Base-by-base conservation (phyloP, 192 early-diverging fungal genomes). In the Haplosporangium gracile region DNA sequence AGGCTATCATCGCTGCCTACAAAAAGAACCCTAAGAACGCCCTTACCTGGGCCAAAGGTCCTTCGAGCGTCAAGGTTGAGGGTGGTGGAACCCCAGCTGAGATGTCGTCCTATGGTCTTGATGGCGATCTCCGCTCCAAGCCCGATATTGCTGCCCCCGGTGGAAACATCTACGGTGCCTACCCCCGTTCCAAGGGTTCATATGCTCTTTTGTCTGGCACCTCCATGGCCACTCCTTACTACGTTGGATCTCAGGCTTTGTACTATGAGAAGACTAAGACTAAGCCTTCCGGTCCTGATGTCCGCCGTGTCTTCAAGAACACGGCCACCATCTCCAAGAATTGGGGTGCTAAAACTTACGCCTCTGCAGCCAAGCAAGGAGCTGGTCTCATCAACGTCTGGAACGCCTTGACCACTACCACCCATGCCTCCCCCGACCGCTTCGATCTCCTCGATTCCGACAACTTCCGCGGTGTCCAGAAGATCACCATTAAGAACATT, bases 51-150 rank as follows among this genome's bases (percentile, higher is more conserved):
- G 65, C 42, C 72, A 57, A 73, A 18, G 18, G 26, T 5, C 45
- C 49, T 5, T 63, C n/a, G 40, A 80, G 49, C 49, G 68, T 79
- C 53, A 29, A 22, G 4, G 63, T 63, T 68, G 71, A 79, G 57
- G 77, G 74, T 45, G 89, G 88, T 45, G 93, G 93, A 63, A 92
- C 88, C 20, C 88, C 95, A 18, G 96, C 96, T 24, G 77, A 76
- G 69, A 96, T 95, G 78, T 94, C 95, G 16, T 95, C 94, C 43
- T 91, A 90, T 71, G 97, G 97, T 39, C 91, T 94, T 0, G 93
- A 91, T 71, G 90, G 89, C 29, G 92, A 96, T 69, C 87, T 97
- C 51, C 81, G 91, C n/a, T 73, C 93, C 38, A 92, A 92, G 63
- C 91, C 91, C 36, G 87, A 92, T 77, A 42, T 93, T 75, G 79